Evolutionary conservation across 148 eudicot species (phyloP), one percentile per base, ranked within the genome.

Genomic region (Nepenthes gracilis): DNA sequence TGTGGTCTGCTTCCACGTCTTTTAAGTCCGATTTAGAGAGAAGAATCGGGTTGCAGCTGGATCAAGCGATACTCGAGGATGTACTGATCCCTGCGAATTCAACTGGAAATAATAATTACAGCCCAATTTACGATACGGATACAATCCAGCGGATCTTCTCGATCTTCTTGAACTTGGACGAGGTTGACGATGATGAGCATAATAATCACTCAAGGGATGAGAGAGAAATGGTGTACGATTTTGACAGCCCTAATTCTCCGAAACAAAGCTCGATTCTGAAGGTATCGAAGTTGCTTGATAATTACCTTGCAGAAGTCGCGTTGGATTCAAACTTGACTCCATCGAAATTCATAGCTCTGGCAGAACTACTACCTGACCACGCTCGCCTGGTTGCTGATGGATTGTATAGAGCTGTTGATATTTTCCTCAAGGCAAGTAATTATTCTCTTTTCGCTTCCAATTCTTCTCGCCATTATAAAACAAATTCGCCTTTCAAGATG

Each of bases 1-100:
- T 78, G 1, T 74, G 81, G 1, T 76, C 85, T 2, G 69, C 81
- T 8, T 82, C 86, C 48, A 80, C 87, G 4, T 78, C 96, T 56
- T 93, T 96, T 72, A 79, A 77, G 53, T 74, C 95, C 0, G 99
- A 93, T 58, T 69, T 93, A 36, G 99, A 93, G 77, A 74, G 96
- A 50, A 74, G 99, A 66, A 93, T 93, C 1, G 97, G 96, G 33
- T 51, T 89, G 75, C 99, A 89, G 55, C 76, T 93, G 33, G 95
- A 93, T 55, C 91, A 93, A 63, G 99, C 99, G 4, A 93, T 93
- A 37, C 88, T 93, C n/a, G 96, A 93, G 69, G 99, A 93, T 56
- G 75, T 93, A 35, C 80, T 93, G 15, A 81, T 93, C 38, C 99
- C 99, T 12, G 67, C 86, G 5, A 79, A 23, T 23, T 71, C 92